Base-by-base conservation (phyloP, 2,329 filamentous ascomycete species). In the Aspergillus sp. region DNA sequence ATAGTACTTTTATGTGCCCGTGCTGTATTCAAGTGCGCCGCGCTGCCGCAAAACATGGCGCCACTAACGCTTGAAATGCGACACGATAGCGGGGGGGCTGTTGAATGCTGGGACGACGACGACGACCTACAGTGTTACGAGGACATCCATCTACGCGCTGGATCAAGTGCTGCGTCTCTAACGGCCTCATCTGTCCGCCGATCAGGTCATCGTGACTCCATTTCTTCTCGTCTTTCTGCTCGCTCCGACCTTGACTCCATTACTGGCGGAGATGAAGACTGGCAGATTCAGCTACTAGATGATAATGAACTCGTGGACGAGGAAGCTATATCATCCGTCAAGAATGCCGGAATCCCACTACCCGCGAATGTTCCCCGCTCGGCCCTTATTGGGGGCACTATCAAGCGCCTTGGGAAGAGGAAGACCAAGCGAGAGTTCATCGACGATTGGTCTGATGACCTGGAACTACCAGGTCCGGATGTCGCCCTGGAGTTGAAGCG, bases 321-420 rank as follows among this genome's bases (percentile, higher is more conserved):
- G 69, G 91, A 96, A 73, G 93, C 95, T 63, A 94, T 99, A 70
- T 87, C 91, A 25, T 91, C 92, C 7, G 94, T 93, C 38, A 91
- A 92, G 72, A 89, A 88, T 74, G 93, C 93, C 28, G 95, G 95
- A 68, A 97, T 99, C 66, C 94, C 95, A 7, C 87, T 98, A 59
- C 95, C 95, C 30, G 83, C 87, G 55, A 93, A 93, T 73, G 88
- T 98, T 34, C 93, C 94, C 1, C 87, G 91, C 31, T 97, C 94
- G 22, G 95, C 95, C 31, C 82, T 99, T 47, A 86, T 95, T 75
- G 94, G 94, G 57, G 95, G 95, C 56, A 94, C 93, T 9, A 98
- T 98, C 73, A 96, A 96, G 80, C 85, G 93, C 68, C 83, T 98
- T 38, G 93, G 93, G 54, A 88, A 87, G 62, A 85, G 87, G 68